Base-by-base conservation (phyloP, 345 rosid species). In the Laguncularia racemosa region DNA sequence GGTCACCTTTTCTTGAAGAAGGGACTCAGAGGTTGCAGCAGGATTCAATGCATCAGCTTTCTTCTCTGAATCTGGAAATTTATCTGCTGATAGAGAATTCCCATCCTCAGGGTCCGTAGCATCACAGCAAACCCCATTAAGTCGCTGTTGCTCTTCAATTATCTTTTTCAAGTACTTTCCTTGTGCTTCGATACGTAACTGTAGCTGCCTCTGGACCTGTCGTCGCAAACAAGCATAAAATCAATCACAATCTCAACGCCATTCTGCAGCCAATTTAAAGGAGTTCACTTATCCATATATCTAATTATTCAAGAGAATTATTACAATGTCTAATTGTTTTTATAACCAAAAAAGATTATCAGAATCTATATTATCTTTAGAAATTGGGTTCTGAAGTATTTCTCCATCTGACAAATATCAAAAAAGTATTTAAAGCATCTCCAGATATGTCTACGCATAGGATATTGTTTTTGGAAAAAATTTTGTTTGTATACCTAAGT, bases 141-240 rank as follows among this genome's bases (percentile, higher is more conserved):
- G 80, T 48, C 88, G 83, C 17, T 90, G 93, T 70, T 91, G 96
- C 83, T 91, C 98, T 78, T 88, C 96, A 58, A 91, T 88, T 72
- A 91, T 91, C 81, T 88, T 91, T 79, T 91, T 88, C 76, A 91
- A 70, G 77, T 91, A 91, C 81, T 86, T 88, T 43, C 96, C 95
- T 61, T 91, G 96, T 33, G 96, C 98, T 72, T 91, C 98, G 65
- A 91, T 91, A 57, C 98, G 88, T 64, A 88, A 70, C 54, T 91
- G 96, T 63, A 91, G 76, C 76, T 91, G 98, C 71, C 90, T 82
- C 75, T 91, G 98, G 62, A 91, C 98, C 96, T 91, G 77, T 68
- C 55, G 33, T 38, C 52, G 58, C 52, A 12, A 19, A 16, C 20
- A 50, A 23, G 43, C 43, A 26, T 6, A 10, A 14, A 33, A 59